A percentile compares a stretch with the other conserved stretches of the same genome.
phyloP scores from a whole-genome alignment of 2,329 filamentous ascomycete species.

The Blastomyces gilchristii region DNA sequence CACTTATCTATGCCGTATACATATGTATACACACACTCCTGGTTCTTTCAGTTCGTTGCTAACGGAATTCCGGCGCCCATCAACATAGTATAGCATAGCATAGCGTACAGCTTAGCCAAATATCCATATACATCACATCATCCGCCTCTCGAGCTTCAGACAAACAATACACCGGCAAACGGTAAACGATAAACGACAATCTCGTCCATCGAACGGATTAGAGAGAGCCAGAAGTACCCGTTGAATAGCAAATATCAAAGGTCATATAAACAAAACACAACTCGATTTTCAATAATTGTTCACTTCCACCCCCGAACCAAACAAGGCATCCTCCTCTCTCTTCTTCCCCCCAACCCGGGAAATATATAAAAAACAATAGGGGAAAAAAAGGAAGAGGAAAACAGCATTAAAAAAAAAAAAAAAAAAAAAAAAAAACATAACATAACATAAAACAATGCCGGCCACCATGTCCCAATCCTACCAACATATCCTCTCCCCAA shows the following conservation, averaged over 20 bases:
- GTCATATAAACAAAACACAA: too few species aligned
- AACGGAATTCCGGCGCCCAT: not conserved
- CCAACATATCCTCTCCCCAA: constrained; percentile 2
- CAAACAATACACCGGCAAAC: not conserved
- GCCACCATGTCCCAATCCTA: constrained; percentile 1
- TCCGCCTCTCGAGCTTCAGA: not conserved
- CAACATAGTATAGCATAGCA: not conserved
- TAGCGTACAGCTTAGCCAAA: not conserved
- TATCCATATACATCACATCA: not conserved
- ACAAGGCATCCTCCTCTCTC: not conserved
- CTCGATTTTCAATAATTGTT: too few species aligned
- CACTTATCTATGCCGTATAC: too few species aligned
- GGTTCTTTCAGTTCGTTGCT: not conserved
- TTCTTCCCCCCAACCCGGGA: not conserved
- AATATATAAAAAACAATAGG: not conserved
- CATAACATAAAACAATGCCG: not conserved
- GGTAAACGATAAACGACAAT: not conserved
- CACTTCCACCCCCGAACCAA: too few species aligned
- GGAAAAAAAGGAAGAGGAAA: not conserved
- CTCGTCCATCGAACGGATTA: not conserved
- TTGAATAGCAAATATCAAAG: not conserved
- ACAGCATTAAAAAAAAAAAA: not conserved
- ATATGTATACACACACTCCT: not conserved
- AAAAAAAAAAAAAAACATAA: too few species aligned
- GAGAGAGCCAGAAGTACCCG: not conserved